phyloP scores from a whole-genome alignment of 2,329 filamentous ascomycete species.

The Colletotrichum sp. region DNA sequence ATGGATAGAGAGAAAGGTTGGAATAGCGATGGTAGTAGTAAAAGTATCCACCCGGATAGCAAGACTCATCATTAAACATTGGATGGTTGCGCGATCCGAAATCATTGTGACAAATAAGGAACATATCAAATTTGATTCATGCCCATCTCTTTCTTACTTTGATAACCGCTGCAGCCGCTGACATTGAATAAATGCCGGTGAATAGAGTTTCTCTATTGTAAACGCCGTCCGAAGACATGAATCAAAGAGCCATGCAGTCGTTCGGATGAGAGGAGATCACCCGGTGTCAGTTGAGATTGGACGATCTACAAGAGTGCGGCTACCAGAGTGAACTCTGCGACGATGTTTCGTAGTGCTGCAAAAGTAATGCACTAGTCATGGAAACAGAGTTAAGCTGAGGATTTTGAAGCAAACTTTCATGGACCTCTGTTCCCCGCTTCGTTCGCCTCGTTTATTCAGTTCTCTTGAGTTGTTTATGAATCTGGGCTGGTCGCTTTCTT shows the following conservation, averaged over 20 bases:
- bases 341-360: background rate
- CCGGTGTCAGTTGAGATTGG: background rate
- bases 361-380: background rate
- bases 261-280: background rate
- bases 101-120: too few species aligned
- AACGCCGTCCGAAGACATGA: background rate
- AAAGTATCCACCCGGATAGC: too few species aligned
- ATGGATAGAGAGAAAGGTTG: too few species aligned
- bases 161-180: background rate
- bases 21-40: too few species aligned
- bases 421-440: background rate
- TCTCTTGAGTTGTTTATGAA: background rate
- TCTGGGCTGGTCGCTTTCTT: too few species aligned
- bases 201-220: background rate
- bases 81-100: too few species aligned
- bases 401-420: background rate
- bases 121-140: too few species aligned
- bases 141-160: too few species aligned
- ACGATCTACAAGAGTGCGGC: background rate
- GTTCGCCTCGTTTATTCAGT: background rate
- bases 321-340: background rate
- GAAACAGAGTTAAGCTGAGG: background rate
- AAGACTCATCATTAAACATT: too few species aligned
- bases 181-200: rapidly evolving
- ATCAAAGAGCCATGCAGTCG: background rate